A percentile compares a stretch with the other conserved stretches of the same genome.
Conservation (phyloP, 1,139 yeast species). For the Ogataea hybrid region DNA sequence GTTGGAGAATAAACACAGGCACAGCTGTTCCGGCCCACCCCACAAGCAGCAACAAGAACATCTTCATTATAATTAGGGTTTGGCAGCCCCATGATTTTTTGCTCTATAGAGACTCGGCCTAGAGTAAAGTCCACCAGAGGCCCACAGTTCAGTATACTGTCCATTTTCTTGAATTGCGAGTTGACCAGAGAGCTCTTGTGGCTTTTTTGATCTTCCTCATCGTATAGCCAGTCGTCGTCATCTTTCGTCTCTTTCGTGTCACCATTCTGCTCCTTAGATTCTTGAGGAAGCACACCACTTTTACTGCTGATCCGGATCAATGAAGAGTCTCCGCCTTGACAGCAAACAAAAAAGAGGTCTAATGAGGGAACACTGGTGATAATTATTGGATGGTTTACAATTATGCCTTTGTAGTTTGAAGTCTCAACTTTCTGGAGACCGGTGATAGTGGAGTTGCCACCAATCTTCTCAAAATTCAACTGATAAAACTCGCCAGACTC, state of each 20-base stretch:
- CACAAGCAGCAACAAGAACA: slow-evolving; percentile 70
- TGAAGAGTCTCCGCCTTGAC: slow-evolving; percentile 42
- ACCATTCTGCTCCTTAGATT: slow-evolving; percentile 17
- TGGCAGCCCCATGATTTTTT: slow-evolving; percentile 55
- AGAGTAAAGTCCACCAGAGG: slow-evolving; percentile 71
- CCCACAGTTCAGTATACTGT: slow-evolving; percentile 64
- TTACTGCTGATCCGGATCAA: slow-evolving; percentile 10
- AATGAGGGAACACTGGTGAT: slow-evolving; percentile 26
- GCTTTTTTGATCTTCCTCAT: slow-evolving; percentile 33
- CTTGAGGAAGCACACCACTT: slow-evolving; percentile 12
- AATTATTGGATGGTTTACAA: slow-evolving; percentile 22
- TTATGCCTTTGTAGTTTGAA: slow-evolving; percentile 20
- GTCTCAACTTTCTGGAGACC: slow-evolving; percentile 19
- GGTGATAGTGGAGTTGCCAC: slow-evolving; percentile 29
- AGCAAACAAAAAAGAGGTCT: slow-evolving; percentile 41
- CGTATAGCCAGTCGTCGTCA: slow-evolving; percentile 36
- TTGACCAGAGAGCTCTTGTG: slow-evolving; percentile 18
- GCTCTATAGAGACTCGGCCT: slow-evolving; percentile 59
- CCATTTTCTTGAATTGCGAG: slow-evolving; percentile 44
- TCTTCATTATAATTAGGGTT: slow-evolving; percentile 67
- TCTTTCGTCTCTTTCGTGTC: slow-evolving; percentile 26
- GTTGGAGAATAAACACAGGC: slow-evolving; percentile 63
- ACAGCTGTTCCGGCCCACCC: slow-evolving; percentile 51
- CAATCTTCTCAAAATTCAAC: slow-evolving; percentile 45
- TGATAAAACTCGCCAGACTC: slow-evolving; percentile 50